These are phyloP conservation scores for Carex sylvatica DNA, from an alignment of 202 grass and related monocot genomes.

Conservation along the genomic window DNA sequence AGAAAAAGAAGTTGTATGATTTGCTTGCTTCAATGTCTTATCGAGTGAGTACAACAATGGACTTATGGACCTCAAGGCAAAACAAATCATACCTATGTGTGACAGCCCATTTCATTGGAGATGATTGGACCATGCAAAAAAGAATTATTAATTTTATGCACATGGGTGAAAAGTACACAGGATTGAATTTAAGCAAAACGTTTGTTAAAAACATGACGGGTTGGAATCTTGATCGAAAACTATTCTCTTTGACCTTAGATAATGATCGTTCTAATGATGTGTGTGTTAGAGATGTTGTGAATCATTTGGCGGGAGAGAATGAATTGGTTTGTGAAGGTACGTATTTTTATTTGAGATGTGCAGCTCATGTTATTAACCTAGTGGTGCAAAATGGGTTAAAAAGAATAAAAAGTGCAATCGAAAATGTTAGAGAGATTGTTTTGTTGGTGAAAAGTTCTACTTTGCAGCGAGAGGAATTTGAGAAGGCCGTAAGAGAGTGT, in stretches of 20 bases:
- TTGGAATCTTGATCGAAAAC: neutral
- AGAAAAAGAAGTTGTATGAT: neutral
- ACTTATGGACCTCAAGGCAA: neutral
- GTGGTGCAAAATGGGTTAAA: neutral
- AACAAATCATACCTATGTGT: neutral
- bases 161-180: neutral
- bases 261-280: neutral
- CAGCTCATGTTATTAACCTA: neutral
- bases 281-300: neutral
- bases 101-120: neutral
- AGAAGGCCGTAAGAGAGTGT: neutral
- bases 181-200: neutral
- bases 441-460: neutral
- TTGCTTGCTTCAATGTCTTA: neutral
- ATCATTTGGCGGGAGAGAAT: neutral
- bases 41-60: neutral
- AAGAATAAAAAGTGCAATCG: neutral
- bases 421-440: neutral
- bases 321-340: too few relatives aligned
- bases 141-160: neutral
- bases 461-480: neutral
- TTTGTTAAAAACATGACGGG: neutral
- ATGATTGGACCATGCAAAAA: neutral
- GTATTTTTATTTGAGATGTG: neutral
- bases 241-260: neutral